These are phyloP conservation scores for Lecanoromycetidae sp. DNA, from an alignment of 2,329 filamentous ascomycete genomes.

Conservation along the genomic window DNA sequence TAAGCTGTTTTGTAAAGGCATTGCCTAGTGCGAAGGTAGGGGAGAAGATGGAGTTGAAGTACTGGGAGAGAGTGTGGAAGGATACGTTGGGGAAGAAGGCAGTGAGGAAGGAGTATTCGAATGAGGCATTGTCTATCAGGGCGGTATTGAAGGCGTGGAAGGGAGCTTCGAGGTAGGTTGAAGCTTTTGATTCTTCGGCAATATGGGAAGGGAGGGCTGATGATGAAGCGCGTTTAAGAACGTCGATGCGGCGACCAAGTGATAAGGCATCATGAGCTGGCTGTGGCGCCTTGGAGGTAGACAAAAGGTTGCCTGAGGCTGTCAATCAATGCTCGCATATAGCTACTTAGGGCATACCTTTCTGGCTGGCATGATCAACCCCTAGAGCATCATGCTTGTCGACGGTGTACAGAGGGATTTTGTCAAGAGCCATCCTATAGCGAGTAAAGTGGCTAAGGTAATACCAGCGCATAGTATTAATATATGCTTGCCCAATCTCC, in stretches of 20 bases:
- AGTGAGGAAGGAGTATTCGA: constrained; percentile 88
- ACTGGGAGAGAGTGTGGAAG: constrained; percentile 64
- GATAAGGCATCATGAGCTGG: constrained; percentile 70
- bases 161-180: constrained; percentile 77
- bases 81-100: constrained; percentile 65
- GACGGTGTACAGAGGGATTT: constrained; percentile 68
- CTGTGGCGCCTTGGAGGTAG: constrained; percentile 27
- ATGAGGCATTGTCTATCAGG: constrained; percentile 81
- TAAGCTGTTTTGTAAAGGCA: constrained; percentile 60
- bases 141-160: constrained; percentile 95
- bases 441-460: constrained; percentile 83
- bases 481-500: constrained; percentile 84
- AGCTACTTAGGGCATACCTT: constrained; percentile 31
- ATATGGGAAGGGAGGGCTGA: constrained; percentile 75
- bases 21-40: constrained; percentile 80
- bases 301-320: constrained; percentile 1
- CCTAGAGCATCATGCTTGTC: constrained; percentile 77
- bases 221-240: constrained; percentile 61
- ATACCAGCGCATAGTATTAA: constrained; percentile 99
- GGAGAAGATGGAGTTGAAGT: constrained; percentile 79
- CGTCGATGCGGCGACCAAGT: constrained; percentile 72
- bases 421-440: constrained; percentile 72
- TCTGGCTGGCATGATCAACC: constrained; percentile 59
- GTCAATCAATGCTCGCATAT: constrained; percentile 8
- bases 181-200: constrained; percentile 75